phyloP scores from a whole-genome alignment of 2,329 filamentous ascomycete genomes.

The Trichoderma cornu-damae region DNA sequence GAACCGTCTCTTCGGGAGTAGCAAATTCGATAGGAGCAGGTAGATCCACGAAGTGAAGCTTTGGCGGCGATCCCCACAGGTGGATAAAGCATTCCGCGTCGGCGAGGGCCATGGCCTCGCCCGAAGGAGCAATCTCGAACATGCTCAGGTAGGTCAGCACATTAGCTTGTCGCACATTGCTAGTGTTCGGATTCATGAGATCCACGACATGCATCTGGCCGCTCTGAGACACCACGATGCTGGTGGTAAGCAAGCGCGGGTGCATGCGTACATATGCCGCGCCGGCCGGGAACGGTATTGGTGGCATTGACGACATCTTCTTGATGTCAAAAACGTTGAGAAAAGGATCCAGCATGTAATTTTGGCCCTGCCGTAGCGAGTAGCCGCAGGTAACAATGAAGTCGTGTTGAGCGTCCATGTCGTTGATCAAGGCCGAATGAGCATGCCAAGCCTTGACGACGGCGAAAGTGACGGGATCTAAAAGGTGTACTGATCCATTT shows the following conservation, averaged over 20 bases:
- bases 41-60: conserved; percentile 81
- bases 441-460: conserved; percentile 86
- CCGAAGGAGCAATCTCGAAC: conserved; percentile 82
- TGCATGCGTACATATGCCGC: conserved; percentile 96
- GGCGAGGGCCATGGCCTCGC: conserved; percentile 75
- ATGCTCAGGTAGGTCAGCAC: conserved; percentile 68
- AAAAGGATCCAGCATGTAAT: conserved; percentile 82
- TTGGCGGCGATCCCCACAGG: conserved; percentile 81
- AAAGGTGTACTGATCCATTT: conserved; percentile 74
- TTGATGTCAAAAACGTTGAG: conserved; percentile 96
- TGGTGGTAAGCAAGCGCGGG: conserved; percentile 89
- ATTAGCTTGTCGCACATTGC: conserved; percentile 78
- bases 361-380: conserved; percentile 67
- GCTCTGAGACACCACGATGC: conserved; percentile 84
- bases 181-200: conserved; percentile 85
- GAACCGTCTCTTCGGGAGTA: conserved; percentile 55
- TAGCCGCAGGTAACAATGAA: conserved; percentile 94
- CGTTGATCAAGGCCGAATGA: conserved; percentile 81
- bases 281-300: conserved; percentile 86
- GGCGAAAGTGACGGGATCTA: conserved; percentile 72
- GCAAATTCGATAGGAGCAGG: conserved; percentile 73
- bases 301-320: conserved; percentile 78
- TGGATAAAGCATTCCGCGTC: conserved; percentile 76
- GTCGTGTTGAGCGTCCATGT: conserved; percentile 96
- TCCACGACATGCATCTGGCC: conserved; percentile 96